phyloP scores from a whole-genome alignment of 495 filamentous ascomycete species.

The Pyrenula aspistea region DNA sequence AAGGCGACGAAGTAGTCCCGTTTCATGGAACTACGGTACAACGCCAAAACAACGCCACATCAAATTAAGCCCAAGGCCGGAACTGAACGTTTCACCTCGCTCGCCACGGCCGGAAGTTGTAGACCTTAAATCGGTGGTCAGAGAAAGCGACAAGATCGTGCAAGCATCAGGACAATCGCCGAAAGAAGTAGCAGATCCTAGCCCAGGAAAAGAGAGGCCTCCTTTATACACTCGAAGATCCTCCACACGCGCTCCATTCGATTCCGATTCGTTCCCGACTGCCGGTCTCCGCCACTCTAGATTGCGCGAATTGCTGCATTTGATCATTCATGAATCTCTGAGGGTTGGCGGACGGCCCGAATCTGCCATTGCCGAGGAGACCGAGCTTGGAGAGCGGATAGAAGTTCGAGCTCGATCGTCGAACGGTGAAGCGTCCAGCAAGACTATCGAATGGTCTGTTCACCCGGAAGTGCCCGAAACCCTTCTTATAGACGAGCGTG shows the following conservation, averaged over 20 bases:
- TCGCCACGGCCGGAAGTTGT: conserved; percentile 19
- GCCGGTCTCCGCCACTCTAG: conserved; percentile 45
- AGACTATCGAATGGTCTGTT: conserved; percentile 57
- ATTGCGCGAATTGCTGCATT: conserved; percentile 52
- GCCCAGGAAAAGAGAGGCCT: conserved; percentile 27
- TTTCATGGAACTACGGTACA: conserved; percentile 19
- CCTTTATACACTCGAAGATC: conserved; percentile 29
- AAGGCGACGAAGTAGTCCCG: conserved; percentile 32
- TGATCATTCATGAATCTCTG: conserved; percentile 59
- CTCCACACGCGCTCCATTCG: conserved; percentile 27
- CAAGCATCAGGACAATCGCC: conserved; percentile 25
- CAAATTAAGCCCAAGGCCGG: conserved; percentile 22
- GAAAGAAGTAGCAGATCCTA: conserved; percentile 30
- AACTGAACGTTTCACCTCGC: conserved; percentile 28
- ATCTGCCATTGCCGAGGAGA: conserved; percentile 46
- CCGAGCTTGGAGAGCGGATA: conserved; percentile 52
- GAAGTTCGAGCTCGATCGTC: conserved; percentile 48
- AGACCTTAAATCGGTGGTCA: conserved; percentile 30
- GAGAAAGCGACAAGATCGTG: conserved; percentile 32
- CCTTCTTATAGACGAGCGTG: conserved; percentile 57
- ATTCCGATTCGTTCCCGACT: conserved; percentile 32
- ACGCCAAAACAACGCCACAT: conserved; percentile 26
- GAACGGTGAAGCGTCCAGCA: conserved; percentile 43
- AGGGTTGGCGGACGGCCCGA: conserved; percentile 65
- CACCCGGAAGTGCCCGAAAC: conserved; percentile 52